phyloP scores from a whole-genome alignment of 495 filamentous ascomycete species.

The Astrocystis sublimbata region DNA sequence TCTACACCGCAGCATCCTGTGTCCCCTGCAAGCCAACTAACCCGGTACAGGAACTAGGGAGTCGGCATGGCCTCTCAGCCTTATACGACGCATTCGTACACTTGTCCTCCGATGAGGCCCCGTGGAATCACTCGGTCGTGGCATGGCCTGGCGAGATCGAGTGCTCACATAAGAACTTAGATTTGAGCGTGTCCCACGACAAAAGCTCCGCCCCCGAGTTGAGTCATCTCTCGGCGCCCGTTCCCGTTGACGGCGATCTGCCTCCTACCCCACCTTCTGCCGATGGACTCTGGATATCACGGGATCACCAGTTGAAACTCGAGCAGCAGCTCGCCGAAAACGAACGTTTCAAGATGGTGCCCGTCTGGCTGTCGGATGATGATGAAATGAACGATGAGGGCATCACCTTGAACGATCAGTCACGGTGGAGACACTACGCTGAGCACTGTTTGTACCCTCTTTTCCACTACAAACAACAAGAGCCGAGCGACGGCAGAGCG shows the following conservation, averaged over 20 bases:
- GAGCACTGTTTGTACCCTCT: conserved; percentile 87
- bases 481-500: conserved; percentile 77
- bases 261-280: conserved; percentile 55
- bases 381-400: conserved; percentile 62
- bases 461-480: conserved; percentile 91
- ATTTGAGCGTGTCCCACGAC: conserved; percentile 36
- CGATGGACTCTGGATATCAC: conserved; percentile 65
- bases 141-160: conserved; percentile 93
- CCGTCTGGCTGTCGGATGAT: conserved; percentile 83
- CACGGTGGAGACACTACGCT: conserved; percentile 81
- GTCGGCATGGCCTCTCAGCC: conserved; percentile 81
- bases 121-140: conserved; percentile 85
- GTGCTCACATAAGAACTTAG: conserved; percentile 42
- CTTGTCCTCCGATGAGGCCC: conserved; percentile 70
- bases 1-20: conserved; percentile 11
- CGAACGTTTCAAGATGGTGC: conserved; percentile 64
- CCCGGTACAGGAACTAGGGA: conserved; percentile 60
- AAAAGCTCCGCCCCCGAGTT: conserved; percentile 43
- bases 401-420: conserved; percentile 72
- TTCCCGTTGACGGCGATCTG: conserved; percentile 63
- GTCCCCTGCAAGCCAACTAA: conserved; percentile 11
- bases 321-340: conserved; percentile 68
- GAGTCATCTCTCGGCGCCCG: conserved; percentile 67
- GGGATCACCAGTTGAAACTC: conserved; percentile 64
- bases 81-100: conserved; percentile 86